Base-by-base conservation (phyloP, 371 early-diverging fungal genomes). In the Choanephora cucurbitarum region DNA sequence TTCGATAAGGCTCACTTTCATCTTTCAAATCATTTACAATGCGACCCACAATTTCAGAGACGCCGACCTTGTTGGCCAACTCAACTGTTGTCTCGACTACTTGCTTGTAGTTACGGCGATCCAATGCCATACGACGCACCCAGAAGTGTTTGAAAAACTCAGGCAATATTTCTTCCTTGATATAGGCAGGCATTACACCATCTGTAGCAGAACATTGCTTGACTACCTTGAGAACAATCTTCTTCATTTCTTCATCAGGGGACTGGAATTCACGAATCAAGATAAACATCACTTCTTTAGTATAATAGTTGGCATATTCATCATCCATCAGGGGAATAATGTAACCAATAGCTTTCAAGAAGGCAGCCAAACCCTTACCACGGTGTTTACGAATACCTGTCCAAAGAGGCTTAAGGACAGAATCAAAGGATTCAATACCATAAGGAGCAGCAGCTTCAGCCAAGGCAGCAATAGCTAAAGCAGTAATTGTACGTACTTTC, bases 401-500 rank as follows among this genome's bases (percentile, higher is more conserved):
- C 95, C 95, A 96, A 31, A 99, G 77, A 18, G 97, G 96, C 55
- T 88, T 82, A 34, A 98, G 73, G 1, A 96, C 93, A 5, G 85
- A 68, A 66, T 95, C 96, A 69, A 98, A 97, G 0, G 94, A 90
- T 70, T 98, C 99, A 62, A 99, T 96, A 75, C 99, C 99, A 73
- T 98, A 98, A 0, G 99, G 99, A 0, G 94, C 92, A 3, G 97
- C 93, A 1, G 97, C 96, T 73, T 97, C 97, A 1, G 99, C 99
- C 57, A 98, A 77, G 5, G 97, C 96, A 6, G 96, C 90, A 49
- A 98, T 86, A 0, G 97, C 96, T 44, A 96, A 77, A 0, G 97
- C 96, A 3, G 98, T 90, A 37, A 96, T 93, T 0, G 96, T 96
- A 37, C 97, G 87, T 40, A 98, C 97, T 56, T 95, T 93, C 74